phyloP scores from a whole-genome alignment of 495 filamentous ascomycete genomes.

The Xylaria acuta region DNA sequence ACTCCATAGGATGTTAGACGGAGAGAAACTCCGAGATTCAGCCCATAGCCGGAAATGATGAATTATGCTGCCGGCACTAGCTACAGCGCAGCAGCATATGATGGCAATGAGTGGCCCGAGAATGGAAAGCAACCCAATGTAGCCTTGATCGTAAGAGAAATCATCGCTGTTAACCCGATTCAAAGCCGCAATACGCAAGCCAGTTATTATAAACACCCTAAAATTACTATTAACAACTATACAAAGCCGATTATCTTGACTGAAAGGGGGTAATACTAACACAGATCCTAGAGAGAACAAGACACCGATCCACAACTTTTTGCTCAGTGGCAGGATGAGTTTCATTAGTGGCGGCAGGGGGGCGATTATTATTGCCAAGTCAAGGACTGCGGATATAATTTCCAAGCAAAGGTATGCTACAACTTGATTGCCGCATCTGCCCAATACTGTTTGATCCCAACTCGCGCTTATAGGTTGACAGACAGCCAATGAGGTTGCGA shows the following conservation, averaged over 20 bases:
- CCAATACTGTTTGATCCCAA: not conserved
- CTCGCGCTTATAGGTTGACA: constrained; percentile 9
- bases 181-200: constrained; percentile 9
- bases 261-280: not conserved
- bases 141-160: constrained; percentile 13
- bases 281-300: constrained; percentile 5
- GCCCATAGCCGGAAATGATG: not conserved
- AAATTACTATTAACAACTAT: not conserved
- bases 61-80: not conserved
- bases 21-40: not conserved
- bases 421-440: constrained; percentile 5
- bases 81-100: constrained; percentile 3
- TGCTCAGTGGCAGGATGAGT: not conserved
- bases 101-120: constrained; percentile 2
- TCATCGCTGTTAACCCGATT: constrained; percentile 10
- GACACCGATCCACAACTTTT: not conserved
- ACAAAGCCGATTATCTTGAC: not conserved
- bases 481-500: not conserved
- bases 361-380: not conserved
- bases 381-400: constrained; percentile 7
- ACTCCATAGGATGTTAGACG: not conserved
- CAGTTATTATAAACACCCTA: constrained; percentile 16
- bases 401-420: constrained; percentile 1
- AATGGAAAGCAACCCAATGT: constrained; percentile 16
- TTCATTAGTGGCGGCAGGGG: not conserved